These are phyloP conservation scores for Tylopilus sp. DNA, from an alignment of 1,284 basidiomycete genomes.

Conservation along the genomic window DNA sequence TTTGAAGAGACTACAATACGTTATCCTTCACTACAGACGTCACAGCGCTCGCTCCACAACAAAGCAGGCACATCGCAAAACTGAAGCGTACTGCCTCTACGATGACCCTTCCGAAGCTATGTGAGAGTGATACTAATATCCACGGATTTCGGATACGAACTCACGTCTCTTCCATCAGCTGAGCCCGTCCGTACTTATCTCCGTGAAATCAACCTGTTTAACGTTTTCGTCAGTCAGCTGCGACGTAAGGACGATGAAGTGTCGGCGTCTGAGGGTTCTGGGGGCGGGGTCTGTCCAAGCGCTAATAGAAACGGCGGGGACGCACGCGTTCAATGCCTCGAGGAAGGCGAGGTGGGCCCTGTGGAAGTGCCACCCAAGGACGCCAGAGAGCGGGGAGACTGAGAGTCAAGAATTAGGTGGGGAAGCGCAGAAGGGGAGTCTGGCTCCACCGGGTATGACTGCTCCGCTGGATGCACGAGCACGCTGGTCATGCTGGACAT, in stretches of 20 bases:
- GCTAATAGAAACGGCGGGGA: slow-evolving; percentile 3
- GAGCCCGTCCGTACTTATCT: background rate
- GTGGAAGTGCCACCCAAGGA: background rate
- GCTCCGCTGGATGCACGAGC: background rate
- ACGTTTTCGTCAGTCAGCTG: slow-evolving; percentile 8
- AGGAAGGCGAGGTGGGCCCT: slow-evolving; percentile 23
- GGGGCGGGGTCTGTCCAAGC: background rate
- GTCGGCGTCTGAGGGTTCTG: background rate
- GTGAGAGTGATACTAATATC: background rate
- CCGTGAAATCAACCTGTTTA: background rate
- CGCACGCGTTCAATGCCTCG: slow-evolving; percentile 5
- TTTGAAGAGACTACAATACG: background rate
- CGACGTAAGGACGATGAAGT: slow-evolving; percentile 1
- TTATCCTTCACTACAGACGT: slow-evolving; percentile 7
- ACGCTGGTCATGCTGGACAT: slow-evolving; percentile 23
- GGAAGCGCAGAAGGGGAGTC: background rate
- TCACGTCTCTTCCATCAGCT: background rate
- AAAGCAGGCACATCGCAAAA: slow-evolving; percentile 11
- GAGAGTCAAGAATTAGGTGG: slow-evolving; percentile 1
- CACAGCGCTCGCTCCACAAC: background rate
- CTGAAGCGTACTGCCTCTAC: slow-evolving; percentile 22
- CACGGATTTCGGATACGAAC: background rate
- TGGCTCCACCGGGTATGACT: background rate
- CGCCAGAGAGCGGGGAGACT: slow-evolving; percentile 22
- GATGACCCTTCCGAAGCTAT: slow-evolving; percentile 14